These are phyloP conservation scores for Lablab purpureus DNA, from an alignment of 306 rosid species.

Conservation along the genomic window DNA sequence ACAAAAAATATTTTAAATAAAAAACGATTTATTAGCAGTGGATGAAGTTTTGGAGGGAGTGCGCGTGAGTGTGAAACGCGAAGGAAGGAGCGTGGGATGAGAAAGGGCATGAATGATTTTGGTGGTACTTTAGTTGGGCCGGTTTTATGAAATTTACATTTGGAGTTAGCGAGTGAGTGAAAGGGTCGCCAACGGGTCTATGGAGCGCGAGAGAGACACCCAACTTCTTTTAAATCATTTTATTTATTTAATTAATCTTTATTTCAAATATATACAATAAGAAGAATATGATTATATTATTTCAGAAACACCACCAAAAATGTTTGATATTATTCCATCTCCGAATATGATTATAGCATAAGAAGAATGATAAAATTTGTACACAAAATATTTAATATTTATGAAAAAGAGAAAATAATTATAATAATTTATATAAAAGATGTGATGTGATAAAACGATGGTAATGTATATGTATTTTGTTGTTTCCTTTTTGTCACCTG, in stretches of 20 bases:
- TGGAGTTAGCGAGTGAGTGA: slow-evolving; percentile 26
- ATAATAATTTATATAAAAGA: neutral
- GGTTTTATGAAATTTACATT: slow-evolving; percentile 37
- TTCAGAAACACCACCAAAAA: neutral
- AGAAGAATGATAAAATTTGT: no score
- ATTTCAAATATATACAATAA: no score
- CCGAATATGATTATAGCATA: no score
- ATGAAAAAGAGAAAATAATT: no score
- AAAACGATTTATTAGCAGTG: neutral
- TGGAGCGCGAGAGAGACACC: slow-evolving; percentile 48
- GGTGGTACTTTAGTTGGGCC: slow-evolving; percentile 47
- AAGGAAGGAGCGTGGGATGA: slow-evolving; percentile 5
- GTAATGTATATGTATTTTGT: neutral
- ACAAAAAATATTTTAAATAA: no score
- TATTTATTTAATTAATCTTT: neutral
- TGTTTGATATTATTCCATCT: no score
- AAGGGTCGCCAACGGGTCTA: slow-evolving; percentile 41
- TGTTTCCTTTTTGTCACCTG: neutral
- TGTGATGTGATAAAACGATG: neutral
- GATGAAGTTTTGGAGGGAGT: slow-evolving; percentile 9
- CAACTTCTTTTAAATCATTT: slow-evolving; percentile 41
- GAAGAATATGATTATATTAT: no score
- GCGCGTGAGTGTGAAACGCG: slow-evolving; percentile 14
- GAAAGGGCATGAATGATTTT: neutral
- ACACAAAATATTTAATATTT: no score